A percentile compares a stretch with the other conserved stretches of the same genome.
These are phyloP conservation scores for Echinochloa phyllopogon DNA, from an alignment of 176 grass and related monocot genomes.

Conservation along the genomic window DNA sequence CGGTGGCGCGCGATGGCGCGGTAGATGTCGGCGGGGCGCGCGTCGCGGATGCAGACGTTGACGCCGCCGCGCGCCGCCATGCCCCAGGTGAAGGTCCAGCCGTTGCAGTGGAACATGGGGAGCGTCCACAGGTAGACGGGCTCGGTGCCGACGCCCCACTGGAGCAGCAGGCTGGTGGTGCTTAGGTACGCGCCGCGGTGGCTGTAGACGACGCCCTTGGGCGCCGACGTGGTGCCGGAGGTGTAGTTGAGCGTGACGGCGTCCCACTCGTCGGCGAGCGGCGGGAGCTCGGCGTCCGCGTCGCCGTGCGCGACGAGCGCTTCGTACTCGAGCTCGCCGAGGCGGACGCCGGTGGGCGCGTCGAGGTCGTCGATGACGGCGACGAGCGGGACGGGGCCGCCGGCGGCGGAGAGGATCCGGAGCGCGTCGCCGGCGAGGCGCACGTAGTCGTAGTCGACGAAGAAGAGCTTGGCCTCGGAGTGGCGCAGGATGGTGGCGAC, in stretches of 20 bases:
- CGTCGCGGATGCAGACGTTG: slow-evolving; percentile 70
- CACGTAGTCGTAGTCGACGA: slow-evolving; percentile 63
- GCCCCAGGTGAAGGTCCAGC: slow-evolving; percentile 85
- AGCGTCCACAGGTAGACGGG: slow-evolving; percentile 85
- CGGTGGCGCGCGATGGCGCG: slow-evolving; percentile 54
- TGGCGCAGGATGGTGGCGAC: slow-evolving; percentile 68
- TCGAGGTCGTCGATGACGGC: slow-evolving; percentile 66
- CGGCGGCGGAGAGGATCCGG: slow-evolving; percentile 4
- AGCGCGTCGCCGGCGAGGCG: slow-evolving; percentile 66
- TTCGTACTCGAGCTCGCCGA: slow-evolving; percentile 77
- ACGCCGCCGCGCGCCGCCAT: slow-evolving; percentile 66
- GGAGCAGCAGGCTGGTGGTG: slow-evolving; percentile 58
- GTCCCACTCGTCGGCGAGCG: slow-evolving; percentile 64
- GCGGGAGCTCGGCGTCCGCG: not conserved
- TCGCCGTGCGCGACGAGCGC: slow-evolving; percentile 38
- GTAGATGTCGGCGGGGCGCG: slow-evolving; percentile 48
- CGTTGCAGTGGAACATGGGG: slow-evolving; percentile 93
- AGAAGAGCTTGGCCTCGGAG: slow-evolving; percentile 64
- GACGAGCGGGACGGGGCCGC: slow-evolving; percentile 47
- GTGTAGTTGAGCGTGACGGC: slow-evolving; percentile 71
- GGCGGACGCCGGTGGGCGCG: slow-evolving; percentile 45
- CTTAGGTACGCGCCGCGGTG: slow-evolving; percentile 74
- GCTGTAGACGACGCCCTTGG: slow-evolving; percentile 77
- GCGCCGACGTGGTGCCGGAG: slow-evolving; percentile 69
- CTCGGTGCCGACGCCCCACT: slow-evolving; percentile 57